Percentiles rank a stretch among this genome's conserved stretches.
phyloP scores from a whole-genome alignment of 805 yeast genomes.

The Lipomyces spencermartinsiae region DNA sequence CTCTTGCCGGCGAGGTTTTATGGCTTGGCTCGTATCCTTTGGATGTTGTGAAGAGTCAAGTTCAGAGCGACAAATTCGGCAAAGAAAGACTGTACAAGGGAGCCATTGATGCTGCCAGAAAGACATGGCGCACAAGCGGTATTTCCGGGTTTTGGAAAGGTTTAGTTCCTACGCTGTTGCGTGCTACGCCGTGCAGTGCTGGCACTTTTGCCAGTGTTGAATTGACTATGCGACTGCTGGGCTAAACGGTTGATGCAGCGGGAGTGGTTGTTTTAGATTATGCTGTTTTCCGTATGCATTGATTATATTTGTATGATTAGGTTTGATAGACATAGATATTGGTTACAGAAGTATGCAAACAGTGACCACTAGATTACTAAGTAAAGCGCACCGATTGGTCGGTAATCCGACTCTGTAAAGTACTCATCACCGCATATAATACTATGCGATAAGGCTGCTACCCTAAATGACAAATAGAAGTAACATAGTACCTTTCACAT shows the following conservation, averaged over 20 bases:
- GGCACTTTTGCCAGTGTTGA: conserved; percentile 96
- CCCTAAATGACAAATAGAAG: too few species aligned
- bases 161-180: conserved; percentile 84
- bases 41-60: conserved; percentile 86
- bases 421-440: too few species aligned
- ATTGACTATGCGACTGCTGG: conserved; percentile 69
- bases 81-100: conserved; percentile 66
- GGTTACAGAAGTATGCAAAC: background rate
- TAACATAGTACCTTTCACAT: too few species aligned
- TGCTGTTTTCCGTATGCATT: background rate
- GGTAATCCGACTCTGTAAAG: background rate
- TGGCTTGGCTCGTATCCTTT: conserved; percentile 59
- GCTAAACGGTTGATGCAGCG: conserved; percentile 15
- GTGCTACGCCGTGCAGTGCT: conserved; percentile 98
- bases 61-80: conserved; percentile 75
- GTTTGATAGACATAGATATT: background rate
- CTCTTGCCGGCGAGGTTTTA: conserved; percentile 75
- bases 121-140: conserved; percentile 65
- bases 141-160: conserved; percentile 84
- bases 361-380: background rate
- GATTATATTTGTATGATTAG: background rate
- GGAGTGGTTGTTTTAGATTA: background rate
- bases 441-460: too few species aligned
- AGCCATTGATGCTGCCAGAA: conserved; percentile 62
- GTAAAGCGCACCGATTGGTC: background rate